Evolutionary conservation across 1,139 yeast genomes (phyloP), one percentile per base, ranked within the genome.

Genomic region (Taphrina flavorubra): DNA sequence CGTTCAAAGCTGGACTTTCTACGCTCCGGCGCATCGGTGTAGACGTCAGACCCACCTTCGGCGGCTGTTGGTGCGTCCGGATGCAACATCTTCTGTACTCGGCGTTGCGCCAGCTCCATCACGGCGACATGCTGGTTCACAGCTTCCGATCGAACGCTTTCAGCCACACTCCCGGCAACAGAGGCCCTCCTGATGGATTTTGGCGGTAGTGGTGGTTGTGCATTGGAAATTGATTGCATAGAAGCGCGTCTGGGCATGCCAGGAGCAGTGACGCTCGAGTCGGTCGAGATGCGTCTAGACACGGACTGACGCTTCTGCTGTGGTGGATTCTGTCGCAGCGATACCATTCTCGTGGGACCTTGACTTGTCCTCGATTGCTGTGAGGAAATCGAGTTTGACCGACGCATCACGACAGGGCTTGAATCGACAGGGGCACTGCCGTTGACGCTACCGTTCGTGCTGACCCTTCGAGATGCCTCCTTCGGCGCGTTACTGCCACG

Each of bases 51-150:
- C 6, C 31, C 60, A 18, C 42, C 59, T 14, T 62, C 66, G 16
- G 51, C 59, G 31, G n/a, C 8, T 13, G 25, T 25, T 0, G 53
- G 51, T 5, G 56, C 67, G 25, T 55, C 67, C 8, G 59, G 59
- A 34, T 63, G 67, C 67, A 63, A 46, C 47, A 63, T 18, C 1
- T 58, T 58, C 25, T 63, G 67, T 10, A 63, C 67, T 10, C 59
- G 49, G 14, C 42, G 67, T 16, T 63, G 67, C 13, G 67, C 67
- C 13, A 55, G 36, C 55, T 42, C 60, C 67, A 63, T 63, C 36
- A 63, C 67, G 13, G 67, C 67, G 37, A 63, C 44, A 51, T 63
- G 67, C 25, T 55, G 56, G 14, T 46, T 42, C 34, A 63, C 67
- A 6, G 67, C 67, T 11, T 63, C 67, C 2, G 61, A 53, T 25